These are phyloP conservation scores for Rhodotorula graminis DNA, from an alignment of 768 basidiomycete genomes.

Conservation along the genomic window DNA sequence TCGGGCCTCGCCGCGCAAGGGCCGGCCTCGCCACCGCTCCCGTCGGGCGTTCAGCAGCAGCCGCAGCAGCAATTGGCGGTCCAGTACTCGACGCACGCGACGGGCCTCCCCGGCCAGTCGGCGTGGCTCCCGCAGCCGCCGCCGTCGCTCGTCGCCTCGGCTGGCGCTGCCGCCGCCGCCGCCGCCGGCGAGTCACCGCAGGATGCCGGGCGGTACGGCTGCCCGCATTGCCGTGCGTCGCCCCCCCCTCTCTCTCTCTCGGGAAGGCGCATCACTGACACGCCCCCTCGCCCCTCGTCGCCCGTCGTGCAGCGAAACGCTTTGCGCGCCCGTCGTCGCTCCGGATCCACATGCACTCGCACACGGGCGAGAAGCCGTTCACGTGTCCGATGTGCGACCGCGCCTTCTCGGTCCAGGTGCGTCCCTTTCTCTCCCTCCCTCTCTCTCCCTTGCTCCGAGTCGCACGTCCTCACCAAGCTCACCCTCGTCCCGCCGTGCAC, in stretches of 20 bases:
- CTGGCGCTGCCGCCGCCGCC: too few species aligned
- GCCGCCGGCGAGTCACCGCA: background rate
- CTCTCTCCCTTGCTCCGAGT: too few species aligned
- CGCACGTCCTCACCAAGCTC: too few species aligned
- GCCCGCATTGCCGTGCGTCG: conserved; percentile 35
- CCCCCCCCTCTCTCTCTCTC: background rate
- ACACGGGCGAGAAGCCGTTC: conserved; percentile 43
- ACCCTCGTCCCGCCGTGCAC: too few species aligned
- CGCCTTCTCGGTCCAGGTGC: conserved; percentile 38
- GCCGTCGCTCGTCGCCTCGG: too few species aligned
- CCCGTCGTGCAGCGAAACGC: conserved; percentile 26
- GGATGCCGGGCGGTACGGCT: conserved; percentile 16
- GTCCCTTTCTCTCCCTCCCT: background rate
- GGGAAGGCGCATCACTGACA: too few species aligned
- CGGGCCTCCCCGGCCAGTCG: too few species aligned
- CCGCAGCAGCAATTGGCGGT: background rate
- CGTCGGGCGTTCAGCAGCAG: background rate
- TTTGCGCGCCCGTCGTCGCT: conserved; percentile 40
- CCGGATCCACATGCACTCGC: conserved; percentile 39
- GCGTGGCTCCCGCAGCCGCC: background rate
- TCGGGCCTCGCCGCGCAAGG: background rate
- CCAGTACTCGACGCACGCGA: background rate
- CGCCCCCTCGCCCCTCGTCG: too few species aligned
- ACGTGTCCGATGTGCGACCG: conserved; percentile 34
- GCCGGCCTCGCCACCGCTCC: background rate